A percentile compares a stretch with the other conserved stretches of the same genome.
These are phyloP conservation scores for Endocladia muricata DNA, from an alignment of 31 red algal genomes.

Conservation along the genomic window DNA sequence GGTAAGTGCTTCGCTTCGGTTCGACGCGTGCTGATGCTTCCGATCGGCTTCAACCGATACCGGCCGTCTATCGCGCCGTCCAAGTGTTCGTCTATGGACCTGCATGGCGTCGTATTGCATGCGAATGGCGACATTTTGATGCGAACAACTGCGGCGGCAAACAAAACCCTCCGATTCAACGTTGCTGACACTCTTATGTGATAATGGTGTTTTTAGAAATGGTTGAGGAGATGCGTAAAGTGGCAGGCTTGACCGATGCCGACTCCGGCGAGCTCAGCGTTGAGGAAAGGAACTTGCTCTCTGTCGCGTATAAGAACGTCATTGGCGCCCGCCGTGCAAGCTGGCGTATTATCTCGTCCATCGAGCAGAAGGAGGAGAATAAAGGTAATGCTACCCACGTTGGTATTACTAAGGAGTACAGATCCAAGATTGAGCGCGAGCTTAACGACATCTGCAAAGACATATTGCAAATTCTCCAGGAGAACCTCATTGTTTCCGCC, in stretches of 20 bases:
- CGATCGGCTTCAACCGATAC: no score
- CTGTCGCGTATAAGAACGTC: slow-evolving; percentile 98
- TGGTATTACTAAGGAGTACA: slow-evolving; percentile 93
- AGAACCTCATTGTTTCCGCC: slow-evolving; percentile 88
- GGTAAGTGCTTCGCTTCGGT: slow-evolving; percentile 56
- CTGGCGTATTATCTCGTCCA: slow-evolving; percentile 97
- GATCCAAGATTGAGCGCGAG: slow-evolving; percentile 85
- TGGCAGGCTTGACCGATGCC: slow-evolving; percentile 68
- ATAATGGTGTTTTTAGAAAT: slow-evolving; percentile 82
- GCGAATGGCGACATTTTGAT: no score
- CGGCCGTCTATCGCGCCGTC: no score
- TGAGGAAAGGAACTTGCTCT: slow-evolving; percentile 93
- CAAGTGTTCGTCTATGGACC: no score
- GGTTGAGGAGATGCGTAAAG: slow-evolving; percentile 93
- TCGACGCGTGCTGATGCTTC: no score
- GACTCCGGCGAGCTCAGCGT: slow-evolving; percentile 73
- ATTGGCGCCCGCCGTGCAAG: slow-evolving; percentile 94
- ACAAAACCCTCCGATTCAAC: background rate
- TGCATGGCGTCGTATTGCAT: no score
- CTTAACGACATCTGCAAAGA: slow-evolving; percentile 89
- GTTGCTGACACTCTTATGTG: no score
- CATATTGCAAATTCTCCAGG: slow-evolving; percentile 84
- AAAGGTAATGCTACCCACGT: slow-evolving; percentile 92
- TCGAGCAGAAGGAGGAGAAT: slow-evolving; percentile 95
- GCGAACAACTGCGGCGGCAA: no score